Evolutionary conservation across 768 basidiomycete genomes (phyloP), one percentile per base, ranked within the genome.

Genomic region (Ramaria sp.): DNA sequence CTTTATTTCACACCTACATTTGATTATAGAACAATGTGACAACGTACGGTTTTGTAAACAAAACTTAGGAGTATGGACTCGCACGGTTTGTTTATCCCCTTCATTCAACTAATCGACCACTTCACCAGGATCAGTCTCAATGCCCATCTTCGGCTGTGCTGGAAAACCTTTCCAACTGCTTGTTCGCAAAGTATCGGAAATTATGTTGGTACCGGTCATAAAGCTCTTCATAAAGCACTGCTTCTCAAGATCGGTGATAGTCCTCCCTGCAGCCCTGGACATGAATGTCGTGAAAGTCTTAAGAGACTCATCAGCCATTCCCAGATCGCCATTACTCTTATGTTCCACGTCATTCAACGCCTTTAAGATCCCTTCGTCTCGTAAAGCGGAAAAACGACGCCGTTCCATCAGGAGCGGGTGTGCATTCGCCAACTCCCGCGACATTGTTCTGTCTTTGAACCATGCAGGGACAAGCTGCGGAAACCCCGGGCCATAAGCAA

Each of bases 401-500:
- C 52, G 22, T 52, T 57, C 56, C 36, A 22, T 57, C 28, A 41
- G 24, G 12, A 54, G 37, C 10, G 7, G 39, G 6, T 1, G 34
- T 10, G 44, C 28, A 13, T 22, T 5, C 1, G 52, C 30, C 25
- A 37, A 9, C 24, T 18, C 34, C 2, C 28, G 38, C 7, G 28
- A 25, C 20, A 55, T 27, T 16, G 16, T 30, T 3, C 56, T 34
- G 34, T 61, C 52, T 18, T 50, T 32, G 52, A 59, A 59, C 38
- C 56, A 57, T 25, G 51, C 60, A 44, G 60, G 60, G 5, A 39
- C 22, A 52, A 56, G 48, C 18, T 50, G 48, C 15, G 50, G 55
- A 10, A 43, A 37, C 5, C 24, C 20, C 9, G 20, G 9, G 3
- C 25, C 18, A 32, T 24, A 59, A n/a, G n/a, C n/a, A 44, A 47